Evolutionary conservation across 1,284 basidiomycete species (phyloP), one percentile per base, ranked within the genome.

Genomic region (Mycena citricolor): DNA sequence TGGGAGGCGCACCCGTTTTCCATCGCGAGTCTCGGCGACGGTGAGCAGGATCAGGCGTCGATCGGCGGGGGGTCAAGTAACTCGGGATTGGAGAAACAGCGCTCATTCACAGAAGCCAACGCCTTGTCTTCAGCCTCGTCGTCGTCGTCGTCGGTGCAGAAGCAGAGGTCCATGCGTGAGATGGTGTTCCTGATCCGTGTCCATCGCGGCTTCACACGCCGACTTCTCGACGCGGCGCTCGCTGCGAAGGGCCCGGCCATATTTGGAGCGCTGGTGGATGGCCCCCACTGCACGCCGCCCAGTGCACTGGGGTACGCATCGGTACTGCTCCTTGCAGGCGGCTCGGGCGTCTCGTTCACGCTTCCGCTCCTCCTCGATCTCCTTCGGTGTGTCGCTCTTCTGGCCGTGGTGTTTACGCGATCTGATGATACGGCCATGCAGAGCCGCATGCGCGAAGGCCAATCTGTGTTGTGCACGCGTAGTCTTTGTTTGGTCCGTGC

Each of bases 1-100:
- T 65, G 73, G 43, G 72, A 80, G 57, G 67, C 72, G 6, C 79
- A 81, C 54, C 77, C 78, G 4, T 79, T 81, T 58, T 80, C 79
- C 0, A 76, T 81, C 41, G 65, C 72, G 10, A 73, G 66, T 31
- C 61, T 73, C 30, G 54, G 57, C 32, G 36, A 51, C 7, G 47
- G 42, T 30, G 32, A 38, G 11, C 29, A 30, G 2, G 22, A 12
- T 13, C 26, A 32, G 7, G n/a, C 33, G 48, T 55, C 57, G 17
- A 47, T 48, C 20, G 39, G 20, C 14, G 51, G 54, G 52, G 39
- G 19, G 42, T 45, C 10, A 42, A 52, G 20, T 57, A 22, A 14
- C 19, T 17, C 16, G 33, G 7, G 33, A 32, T 13, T 22, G 8
- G 34, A 36, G 8, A 22, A 17, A 16, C n/a, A 34, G 16, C 8